These are phyloP conservation scores for Plasmopara halstedii DNA, from an alignment of 352 stramenopile species.

Conservation along the genomic window DNA sequence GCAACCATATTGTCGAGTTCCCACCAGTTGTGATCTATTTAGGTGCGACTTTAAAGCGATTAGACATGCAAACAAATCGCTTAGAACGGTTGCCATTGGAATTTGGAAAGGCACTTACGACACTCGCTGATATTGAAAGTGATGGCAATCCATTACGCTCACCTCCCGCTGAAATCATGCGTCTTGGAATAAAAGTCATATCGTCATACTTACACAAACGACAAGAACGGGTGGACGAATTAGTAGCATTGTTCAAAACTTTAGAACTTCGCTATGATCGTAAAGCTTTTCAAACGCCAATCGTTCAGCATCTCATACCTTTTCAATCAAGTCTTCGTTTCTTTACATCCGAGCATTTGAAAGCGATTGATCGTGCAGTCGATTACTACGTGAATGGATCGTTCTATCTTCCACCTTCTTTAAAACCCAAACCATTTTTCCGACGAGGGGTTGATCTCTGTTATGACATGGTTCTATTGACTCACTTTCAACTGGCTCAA, in stretches of 20 bases:
- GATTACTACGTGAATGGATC: conserved; percentile 62
- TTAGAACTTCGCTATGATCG: conserved; percentile 29
- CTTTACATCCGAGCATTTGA: conserved; percentile 38
- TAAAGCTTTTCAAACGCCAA: conserved; percentile 35
- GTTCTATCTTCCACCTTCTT: conserved; percentile 44
- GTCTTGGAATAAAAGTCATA: conserved; percentile 39
- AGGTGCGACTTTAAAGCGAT: conserved; percentile 27
- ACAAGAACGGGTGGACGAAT: conserved; percentile 44
- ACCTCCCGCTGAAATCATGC: conserved; percentile 56
- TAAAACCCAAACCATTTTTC: conserved; percentile 6
- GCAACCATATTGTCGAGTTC: conserved; percentile 49
- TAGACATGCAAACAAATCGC: conserved; percentile 71
- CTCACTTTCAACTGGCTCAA: conserved; percentile 48
- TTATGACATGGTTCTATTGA: conserved; percentile 39
- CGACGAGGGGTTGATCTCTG: conserved; percentile 52
- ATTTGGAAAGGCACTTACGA: conserved; percentile 38
- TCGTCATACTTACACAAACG: conserved; percentile 53
- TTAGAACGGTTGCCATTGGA: conserved; percentile 45
- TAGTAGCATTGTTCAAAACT: conserved; percentile 31
- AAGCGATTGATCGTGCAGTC: conserved; percentile 37
- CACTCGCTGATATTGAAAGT: conserved; percentile 40
- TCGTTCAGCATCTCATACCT: conserved; percentile 27
- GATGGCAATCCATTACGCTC: conserved; percentile 73
- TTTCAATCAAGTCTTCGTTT: conserved; percentile 28
- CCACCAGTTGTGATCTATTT: conserved; percentile 33